Percentiles rank a stretch among this genome's conserved stretches.
These are phyloP conservation scores for Linum tenue DNA, from an alignment of 345 rosid species.

Conservation along the genomic window DNA sequence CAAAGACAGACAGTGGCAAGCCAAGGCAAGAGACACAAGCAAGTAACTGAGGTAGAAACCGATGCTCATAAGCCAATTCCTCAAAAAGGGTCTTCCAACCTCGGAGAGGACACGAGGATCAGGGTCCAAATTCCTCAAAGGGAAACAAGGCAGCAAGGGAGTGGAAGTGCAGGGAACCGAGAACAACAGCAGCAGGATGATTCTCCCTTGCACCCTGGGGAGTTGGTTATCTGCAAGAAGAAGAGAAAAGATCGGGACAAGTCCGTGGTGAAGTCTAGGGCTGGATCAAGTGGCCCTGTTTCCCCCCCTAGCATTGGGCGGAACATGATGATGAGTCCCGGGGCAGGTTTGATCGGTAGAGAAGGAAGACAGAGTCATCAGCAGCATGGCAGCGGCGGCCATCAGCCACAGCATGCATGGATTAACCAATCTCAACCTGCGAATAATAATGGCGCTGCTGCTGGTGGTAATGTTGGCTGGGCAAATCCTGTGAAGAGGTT, in stretches of 20 bases:
- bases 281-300: constrained; percentile 61
- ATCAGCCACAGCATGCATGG: constrained; percentile 53
- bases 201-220: constrained; percentile 83
- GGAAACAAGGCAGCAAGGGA: constrained; percentile 50
- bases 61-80: constrained; percentile 42
- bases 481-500: constrained; percentile 96
- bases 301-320: constrained; percentile 73
- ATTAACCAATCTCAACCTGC: constrained; percentile 54
- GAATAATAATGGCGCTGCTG: constrained; percentile 27
- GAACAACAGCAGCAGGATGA: constrained; percentile 54
- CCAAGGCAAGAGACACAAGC: constrained; percentile 58
- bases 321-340: constrained; percentile 47
- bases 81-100: constrained; percentile 32
- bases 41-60: constrained; percentile 46
- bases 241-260: constrained; percentile 97
- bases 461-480: constrained; percentile 75
- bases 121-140: constrained; percentile 58
- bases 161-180: constrained; percentile 37
- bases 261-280: constrained; percentile 43
- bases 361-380: constrained; percentile 44
- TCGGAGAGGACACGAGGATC: constrained; percentile 58
- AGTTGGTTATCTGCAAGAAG: constrained; percentile 93
- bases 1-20: constrained; percentile 41
- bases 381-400: constrained; percentile 11
- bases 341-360: constrained; percentile 38